phyloP scores from a whole-genome alignment of 2,329 filamentous ascomycete species.

The Passalora sequoiae region DNA sequence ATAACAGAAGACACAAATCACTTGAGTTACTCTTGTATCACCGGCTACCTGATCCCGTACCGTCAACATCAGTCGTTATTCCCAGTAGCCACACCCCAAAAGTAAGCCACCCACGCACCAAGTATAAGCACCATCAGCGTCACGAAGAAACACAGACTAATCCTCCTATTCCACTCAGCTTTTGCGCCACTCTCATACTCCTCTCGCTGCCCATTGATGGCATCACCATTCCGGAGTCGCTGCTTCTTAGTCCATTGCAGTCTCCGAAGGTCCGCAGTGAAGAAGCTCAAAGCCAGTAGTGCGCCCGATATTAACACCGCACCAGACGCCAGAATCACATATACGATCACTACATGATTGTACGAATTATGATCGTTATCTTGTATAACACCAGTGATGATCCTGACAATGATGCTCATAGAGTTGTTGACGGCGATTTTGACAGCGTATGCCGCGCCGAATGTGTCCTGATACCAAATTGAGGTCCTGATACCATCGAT shows the following conservation, averaged over 20 bases:
- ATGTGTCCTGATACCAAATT: conserved; percentile 57
- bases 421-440: conserved; percentile 60
- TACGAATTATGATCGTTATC: conserved; percentile 55
- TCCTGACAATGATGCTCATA: conserved; percentile 57
- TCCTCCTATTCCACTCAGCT: conserved; percentile 36
- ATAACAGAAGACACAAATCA: too few relatives aligned
- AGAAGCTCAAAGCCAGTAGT: conserved; percentile 39
- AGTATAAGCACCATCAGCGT: conserved; percentile 45
- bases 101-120: conserved; percentile 54
- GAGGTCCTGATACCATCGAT: conserved; percentile 58
- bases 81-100: conserved; percentile 56
- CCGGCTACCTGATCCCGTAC: too few relatives aligned
- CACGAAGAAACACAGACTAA: conserved; percentile 39
- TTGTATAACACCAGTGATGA: conserved; percentile 55
- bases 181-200: conserved; percentile 36
- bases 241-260: conserved; percentile 57
- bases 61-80: conserved; percentile 44
- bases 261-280: conserved; percentile 42
- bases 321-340: conserved; percentile 49
- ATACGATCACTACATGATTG: conserved; percentile 51
- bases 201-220: conserved; percentile 42
- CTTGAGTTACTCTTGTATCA: too few relatives aligned
- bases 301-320: conserved; percentile 45
- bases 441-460: conserved; percentile 55
- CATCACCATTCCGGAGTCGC: conserved; percentile 43